phyloP scores from a whole-genome alignment of 139 green algal species.

The Chlamydomonas applanata region DNA sequence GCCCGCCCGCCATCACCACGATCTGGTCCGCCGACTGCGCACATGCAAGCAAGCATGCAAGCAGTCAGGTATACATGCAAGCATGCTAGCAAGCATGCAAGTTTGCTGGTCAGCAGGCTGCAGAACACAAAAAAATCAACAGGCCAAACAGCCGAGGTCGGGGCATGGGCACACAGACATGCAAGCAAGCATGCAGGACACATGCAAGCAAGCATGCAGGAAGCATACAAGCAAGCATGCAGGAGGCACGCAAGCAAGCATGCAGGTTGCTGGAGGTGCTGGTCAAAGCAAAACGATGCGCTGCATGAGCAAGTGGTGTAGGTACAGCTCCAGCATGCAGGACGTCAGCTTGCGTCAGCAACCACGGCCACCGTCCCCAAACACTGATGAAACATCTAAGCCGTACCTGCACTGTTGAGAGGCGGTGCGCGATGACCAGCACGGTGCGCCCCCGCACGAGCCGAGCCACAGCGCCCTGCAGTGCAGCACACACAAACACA shows the following conservation, averaged over 20 bases:
- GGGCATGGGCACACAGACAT: no score
- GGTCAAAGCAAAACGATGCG: no score
- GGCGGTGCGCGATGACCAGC: conserved; percentile 90
- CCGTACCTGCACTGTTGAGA: conserved; percentile 73
- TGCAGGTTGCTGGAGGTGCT: no score
- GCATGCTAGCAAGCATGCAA: conserved; percentile 8
- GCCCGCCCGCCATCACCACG: conserved; percentile 18
- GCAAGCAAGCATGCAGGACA: neutral
- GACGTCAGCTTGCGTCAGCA: no score
- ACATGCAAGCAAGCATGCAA: conserved; percentile 5
- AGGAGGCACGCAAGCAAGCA: neutral
- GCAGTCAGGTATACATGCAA: no score
- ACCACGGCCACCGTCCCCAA: no score
- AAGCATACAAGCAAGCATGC: neutral
- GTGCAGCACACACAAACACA: conserved; percentile 21
- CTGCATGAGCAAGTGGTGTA: no score
- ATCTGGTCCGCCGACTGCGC: conserved; percentile 19
- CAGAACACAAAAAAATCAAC: neutral
- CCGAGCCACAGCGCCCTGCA: conserved; percentile 87
- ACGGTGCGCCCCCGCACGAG: conserved; percentile 85
- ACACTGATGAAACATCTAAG: no score
- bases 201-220: neutral
- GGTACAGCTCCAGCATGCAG: no score
- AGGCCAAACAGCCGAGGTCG: no score
- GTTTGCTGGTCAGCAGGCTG: conserved; percentile 17